Conservation (phyloP, 2,329 filamentous ascomycete species). For the Fusarium mundagurra region DNA sequence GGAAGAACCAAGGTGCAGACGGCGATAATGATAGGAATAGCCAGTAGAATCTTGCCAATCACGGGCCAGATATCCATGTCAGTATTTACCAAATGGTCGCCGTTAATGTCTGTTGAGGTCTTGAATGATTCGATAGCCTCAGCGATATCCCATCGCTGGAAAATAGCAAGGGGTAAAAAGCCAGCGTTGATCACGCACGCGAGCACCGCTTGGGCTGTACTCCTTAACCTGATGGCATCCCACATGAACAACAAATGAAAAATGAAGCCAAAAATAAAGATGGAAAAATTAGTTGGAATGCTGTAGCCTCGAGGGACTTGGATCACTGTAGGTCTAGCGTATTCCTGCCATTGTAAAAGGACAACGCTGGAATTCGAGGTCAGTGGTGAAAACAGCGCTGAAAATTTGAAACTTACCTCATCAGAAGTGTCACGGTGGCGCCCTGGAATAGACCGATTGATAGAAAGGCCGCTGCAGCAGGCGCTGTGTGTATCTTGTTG, state of each 20-base stretch:
- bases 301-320: not conserved
- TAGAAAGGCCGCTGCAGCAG: not conserved
- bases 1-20: not conserved
- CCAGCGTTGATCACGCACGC: not conserved
- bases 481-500: not conserved
- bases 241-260: slow-evolving; percentile 6
- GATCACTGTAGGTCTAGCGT: not conserved
- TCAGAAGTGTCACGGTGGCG: not conserved
- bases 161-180: not conserved
- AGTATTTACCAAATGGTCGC: not conserved
- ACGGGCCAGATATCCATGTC: not conserved
- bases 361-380: not conserved
- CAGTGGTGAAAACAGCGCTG: not conserved
- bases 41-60: not conserved
- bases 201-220: slow-evolving; percentile 1
- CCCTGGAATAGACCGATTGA: not conserved
- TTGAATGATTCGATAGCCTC: not conserved
- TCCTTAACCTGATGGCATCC: slow-evolving; percentile 4
- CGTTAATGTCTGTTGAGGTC: not conserved
- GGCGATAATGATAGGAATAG: not conserved
- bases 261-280: not conserved
- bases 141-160: not conserved
- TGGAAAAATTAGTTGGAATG: not conserved
- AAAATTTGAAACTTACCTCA: not conserved
- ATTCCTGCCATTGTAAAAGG: slow-evolving; percentile 1